Percentiles rank a stretch among this genome's conserved stretches.
Evolutionary conservation across 2,329 filamentous ascomycete genomes (phyloP).

Genomic region (Penicillium sp.): DNA sequence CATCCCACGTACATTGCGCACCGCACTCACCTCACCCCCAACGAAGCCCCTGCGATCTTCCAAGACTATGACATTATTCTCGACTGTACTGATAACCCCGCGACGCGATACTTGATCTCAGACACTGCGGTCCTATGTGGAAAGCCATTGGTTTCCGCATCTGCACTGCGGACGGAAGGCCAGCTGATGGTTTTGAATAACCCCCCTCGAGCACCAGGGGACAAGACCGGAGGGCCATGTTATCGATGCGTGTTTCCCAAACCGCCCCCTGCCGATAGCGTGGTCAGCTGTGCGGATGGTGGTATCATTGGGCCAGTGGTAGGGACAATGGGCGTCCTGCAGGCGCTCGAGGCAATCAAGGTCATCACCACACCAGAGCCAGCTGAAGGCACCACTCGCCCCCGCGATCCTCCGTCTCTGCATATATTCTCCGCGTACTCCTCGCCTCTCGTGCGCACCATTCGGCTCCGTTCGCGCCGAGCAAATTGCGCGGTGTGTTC

Average conservation of each 20-base stretch:
- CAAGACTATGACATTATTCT: conserved; percentile 77
- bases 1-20: conserved; percentile 66
- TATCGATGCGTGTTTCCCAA: conserved; percentile 91
- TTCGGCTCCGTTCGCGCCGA: conserved; percentile 71
- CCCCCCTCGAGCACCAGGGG: conserved; percentile 64
- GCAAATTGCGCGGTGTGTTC: conserved; percentile 77
- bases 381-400: conserved; percentile 21
- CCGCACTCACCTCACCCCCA: conserved; percentile 64
- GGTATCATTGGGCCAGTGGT: conserved; percentile 92
- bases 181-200: conserved; percentile 88
- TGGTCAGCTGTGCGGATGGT: conserved; percentile 86
- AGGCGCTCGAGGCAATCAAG: conserved; percentile 87
- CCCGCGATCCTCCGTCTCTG: conserved; percentile 36
- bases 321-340: conserved; percentile 87
- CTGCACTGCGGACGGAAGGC: conserved; percentile 83
- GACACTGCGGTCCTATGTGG: conserved; percentile 79
- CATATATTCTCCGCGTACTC: conserved; percentile 49
- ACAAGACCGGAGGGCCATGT: conserved; percentile 71
- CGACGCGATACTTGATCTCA: conserved; percentile 87
- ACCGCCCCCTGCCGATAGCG: conserved; percentile 79
- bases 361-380: conserved; percentile 58
- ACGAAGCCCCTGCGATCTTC: conserved; percentile 68
- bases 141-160: conserved; percentile 84
- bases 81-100: conserved; percentile 93
- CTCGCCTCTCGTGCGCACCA: conserved; percentile 64